phyloP scores from a whole-genome alignment of 805 yeast genomes.

The Clavispora asparagi region DNA sequence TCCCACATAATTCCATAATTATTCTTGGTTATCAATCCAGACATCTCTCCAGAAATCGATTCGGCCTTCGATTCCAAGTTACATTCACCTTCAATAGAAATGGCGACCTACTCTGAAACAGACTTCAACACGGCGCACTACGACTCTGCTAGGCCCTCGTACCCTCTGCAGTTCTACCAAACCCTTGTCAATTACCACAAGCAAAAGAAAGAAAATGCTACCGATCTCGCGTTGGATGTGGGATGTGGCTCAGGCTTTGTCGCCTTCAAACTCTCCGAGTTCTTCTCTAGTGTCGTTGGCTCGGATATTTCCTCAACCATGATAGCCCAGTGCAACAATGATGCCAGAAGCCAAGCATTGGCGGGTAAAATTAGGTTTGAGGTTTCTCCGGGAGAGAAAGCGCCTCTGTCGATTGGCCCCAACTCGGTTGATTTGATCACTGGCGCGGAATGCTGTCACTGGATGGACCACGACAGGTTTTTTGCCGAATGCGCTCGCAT shows the following conservation, averaged over 20 bases:
- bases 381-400: conserved; percentile 22
- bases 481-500: conserved; percentile 45
- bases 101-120: conserved; percentile 60
- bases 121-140: conserved; percentile 51
- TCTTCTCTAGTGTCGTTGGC: conserved; percentile 52
- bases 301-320: conserved; percentile 56
- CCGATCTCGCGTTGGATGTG: conserved; percentile 51
- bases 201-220: conserved; percentile 15
- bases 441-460: conserved; percentile 85
- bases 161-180: conserved; percentile 49
- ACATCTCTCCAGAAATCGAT: not conserved
- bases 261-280: conserved; percentile 44
- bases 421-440: conserved; percentile 57
- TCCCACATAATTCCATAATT: too few relatives aligned
- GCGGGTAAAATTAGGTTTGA: conserved; percentile 15
- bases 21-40: too few relatives aligned
- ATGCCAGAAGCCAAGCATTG: conserved; percentile 12
- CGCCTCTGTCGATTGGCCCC: conserved; percentile 16
- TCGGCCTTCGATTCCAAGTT: not conserved
- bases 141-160: conserved; percentile 58
- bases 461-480: conserved; percentile 61
- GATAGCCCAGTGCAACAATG: conserved; percentile 35
- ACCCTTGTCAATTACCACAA: conserved; percentile 39
- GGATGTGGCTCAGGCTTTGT: conserved; percentile 85
- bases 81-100: conserved; percentile 14